These are phyloP conservation scores for Silene uniflora DNA, from an alignment of 148 eudicot species.

Conservation along the genomic window DNA sequence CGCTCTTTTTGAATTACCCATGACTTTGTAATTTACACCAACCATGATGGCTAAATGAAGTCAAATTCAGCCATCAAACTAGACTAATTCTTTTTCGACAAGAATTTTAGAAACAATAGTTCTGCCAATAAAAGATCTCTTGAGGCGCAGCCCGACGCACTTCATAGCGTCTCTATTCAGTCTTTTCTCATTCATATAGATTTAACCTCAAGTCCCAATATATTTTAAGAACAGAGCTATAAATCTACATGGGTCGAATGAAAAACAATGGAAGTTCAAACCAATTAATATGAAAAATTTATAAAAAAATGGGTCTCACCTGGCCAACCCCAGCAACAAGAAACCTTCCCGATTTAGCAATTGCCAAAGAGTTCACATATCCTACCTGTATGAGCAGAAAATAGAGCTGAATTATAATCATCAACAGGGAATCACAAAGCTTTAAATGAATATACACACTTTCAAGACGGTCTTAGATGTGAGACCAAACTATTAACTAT, in stretches of 20 bases:
- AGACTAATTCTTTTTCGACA: too few relatives aligned
- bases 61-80: too few relatives aligned
- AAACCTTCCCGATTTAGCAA: conserved; percentile 92
- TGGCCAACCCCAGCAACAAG: conserved; percentile 92
- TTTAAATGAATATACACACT: background rate
- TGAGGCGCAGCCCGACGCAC: too few relatives aligned
- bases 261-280: background rate
- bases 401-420: conserved; percentile 2
- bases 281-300: background rate
- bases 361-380: conserved; percentile 79
- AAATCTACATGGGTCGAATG: background rate
- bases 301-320: conserved; percentile 40
- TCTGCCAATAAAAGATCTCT: too few relatives aligned
- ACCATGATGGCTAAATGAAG: too few relatives aligned
- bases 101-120: too few relatives aligned
- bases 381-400: conserved; percentile 50
- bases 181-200: background rate
- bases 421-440: background rate
- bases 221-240: background rate
- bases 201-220: background rate
- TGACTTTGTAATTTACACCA: too few relatives aligned
- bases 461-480: too few relatives aligned
- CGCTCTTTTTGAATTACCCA: too few relatives aligned
- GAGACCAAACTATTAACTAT: too few relatives aligned
- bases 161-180: background rate